A percentile compares a stretch with the other conserved stretches of the same genome.
These are phyloP conservation scores for Globisporangium irregulare DNA, from an alignment of 352 stramenopile genomes.

Conservation along the genomic window DNA sequence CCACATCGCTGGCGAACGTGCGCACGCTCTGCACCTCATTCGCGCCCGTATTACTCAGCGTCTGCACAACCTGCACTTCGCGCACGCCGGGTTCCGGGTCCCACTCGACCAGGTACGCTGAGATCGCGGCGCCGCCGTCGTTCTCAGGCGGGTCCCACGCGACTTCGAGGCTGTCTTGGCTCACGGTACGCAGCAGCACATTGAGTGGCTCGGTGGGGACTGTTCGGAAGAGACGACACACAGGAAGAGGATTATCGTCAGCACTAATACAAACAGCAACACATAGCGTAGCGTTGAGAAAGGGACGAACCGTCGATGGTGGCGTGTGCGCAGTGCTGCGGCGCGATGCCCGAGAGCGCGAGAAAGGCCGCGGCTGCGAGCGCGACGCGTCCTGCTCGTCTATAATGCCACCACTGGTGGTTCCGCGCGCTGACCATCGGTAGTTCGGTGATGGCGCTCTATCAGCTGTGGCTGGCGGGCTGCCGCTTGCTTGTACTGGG, in stretches of 20 bases:
- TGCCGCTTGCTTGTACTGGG: neutral
- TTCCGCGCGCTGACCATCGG: neutral
- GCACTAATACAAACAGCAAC: neutral
- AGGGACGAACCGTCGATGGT: neutral
- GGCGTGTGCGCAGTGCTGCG: neutral
- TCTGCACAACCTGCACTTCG: conserved; percentile 88
- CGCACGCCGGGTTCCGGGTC: conserved; percentile 87
- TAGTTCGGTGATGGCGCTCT: neutral
- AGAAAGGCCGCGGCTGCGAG: neutral
- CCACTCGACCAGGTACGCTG: conserved; percentile 87
- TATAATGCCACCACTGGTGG: neutral
- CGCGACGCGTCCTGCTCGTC: too few relatives aligned
- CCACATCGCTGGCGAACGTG: conserved; percentile 76
- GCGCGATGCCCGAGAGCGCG: neutral
- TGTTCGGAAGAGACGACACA: neutral
- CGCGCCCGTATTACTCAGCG: conserved; percentile 75
- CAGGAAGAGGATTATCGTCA: neutral
- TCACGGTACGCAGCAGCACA: conserved; percentile 62
- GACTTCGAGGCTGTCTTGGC: conserved; percentile 66
- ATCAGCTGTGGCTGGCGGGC: neutral
- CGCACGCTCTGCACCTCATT: conserved; percentile 95
- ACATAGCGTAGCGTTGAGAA: neutral
- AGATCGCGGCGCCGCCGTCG: conserved; percentile 77
- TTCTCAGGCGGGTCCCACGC: conserved; percentile 65
- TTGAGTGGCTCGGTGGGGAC: conserved; percentile 57